A percentile compares a stretch with the other conserved stretches of the same genome.
phyloP scores from a whole-genome alignment of 192 early-diverging fungal genomes.

The Coemansia sp. region DNA sequence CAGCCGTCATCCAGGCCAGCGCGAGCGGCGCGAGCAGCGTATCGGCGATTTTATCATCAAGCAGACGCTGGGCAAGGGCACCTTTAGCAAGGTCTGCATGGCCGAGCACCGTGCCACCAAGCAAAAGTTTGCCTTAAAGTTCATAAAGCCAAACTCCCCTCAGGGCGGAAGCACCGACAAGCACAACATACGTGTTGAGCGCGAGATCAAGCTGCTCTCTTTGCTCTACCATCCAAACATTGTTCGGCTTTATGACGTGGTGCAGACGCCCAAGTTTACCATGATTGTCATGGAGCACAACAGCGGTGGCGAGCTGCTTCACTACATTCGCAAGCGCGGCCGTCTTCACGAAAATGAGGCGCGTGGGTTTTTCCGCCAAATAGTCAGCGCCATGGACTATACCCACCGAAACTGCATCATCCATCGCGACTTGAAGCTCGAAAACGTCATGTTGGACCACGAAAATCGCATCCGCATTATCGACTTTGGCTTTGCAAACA shows the following conservation, averaged over 20 bases:
- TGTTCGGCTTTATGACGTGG: slow-evolving; percentile 79
- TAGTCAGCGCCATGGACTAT: slow-evolving; percentile 74
- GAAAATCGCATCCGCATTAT: slow-evolving; percentile 77
- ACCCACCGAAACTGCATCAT: slow-evolving; percentile 64
- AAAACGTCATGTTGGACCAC: slow-evolving; percentile 80
- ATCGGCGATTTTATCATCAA: slow-evolving; percentile 50
- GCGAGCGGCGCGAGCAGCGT: slow-evolving; percentile 20
- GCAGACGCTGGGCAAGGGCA: slow-evolving; percentile 49
- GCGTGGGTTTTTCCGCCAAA: slow-evolving; percentile 76
- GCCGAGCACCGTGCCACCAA: slow-evolving; percentile 49
- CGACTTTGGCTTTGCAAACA: slow-evolving; percentile 86
- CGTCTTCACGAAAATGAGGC: slow-evolving; percentile 83
- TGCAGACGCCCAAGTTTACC: slow-evolving; percentile 74
- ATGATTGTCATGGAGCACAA: slow-evolving; percentile 88
- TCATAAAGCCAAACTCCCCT: slow-evolving; percentile 57
- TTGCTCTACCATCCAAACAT: slow-evolving; percentile 87
- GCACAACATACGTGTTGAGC: slow-evolving; percentile 74
- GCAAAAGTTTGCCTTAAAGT: slow-evolving; percentile 63
- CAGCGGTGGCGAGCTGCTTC: slow-evolving; percentile 80
- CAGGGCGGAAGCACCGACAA: slow-evolving; percentile 58
- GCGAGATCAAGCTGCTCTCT: slow-evolving; percentile 78
- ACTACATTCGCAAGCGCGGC: slow-evolving; percentile 78
- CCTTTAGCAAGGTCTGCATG: slow-evolving; percentile 55
- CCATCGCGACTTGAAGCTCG: slow-evolving; percentile 82
- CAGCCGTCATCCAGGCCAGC: not conserved